Evolutionary conservation across 345 rosid species (phyloP), one percentile per base, ranked within the genome.

Genomic region (Arabis hirsuta): DNA sequence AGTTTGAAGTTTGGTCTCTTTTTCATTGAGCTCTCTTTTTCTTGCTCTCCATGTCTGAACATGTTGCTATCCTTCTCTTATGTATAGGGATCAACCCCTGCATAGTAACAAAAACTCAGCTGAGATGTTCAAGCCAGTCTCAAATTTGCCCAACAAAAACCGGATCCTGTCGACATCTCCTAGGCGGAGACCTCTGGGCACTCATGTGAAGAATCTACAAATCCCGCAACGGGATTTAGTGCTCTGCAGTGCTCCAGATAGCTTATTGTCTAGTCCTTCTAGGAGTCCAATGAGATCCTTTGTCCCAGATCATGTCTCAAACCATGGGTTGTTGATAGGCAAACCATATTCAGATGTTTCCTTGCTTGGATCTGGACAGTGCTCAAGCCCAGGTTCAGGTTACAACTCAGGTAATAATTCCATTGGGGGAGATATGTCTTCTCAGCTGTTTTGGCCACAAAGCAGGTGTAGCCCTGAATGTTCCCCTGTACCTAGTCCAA

Each of bases 351-450:
- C 91, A 38, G 98, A 93, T 76, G 81, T 90, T 47, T 79, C 82
- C n/a, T 81, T 92, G 39, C 80, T 84, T 55, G 92, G 97, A n/a
- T 90, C 97, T 63, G 97, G 98, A 42, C 99, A 90, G 12, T 95
- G 99, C 77, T 95, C 99, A 32, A 95, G 99, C 84, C 96, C 99
- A 34, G 96, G 92, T 59, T 95, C 99, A 46, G 97, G 99, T 69
- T 79, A 91, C 78, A 95, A 95, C 76, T 94, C 98, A 29, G 97
- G 98, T 16, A 90, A 90, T 77, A 89, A 94, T 69, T 95, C 99
- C 62, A 84, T 92, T 70, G 99, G 97, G 76, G 98, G 97, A 69
- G 98, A 91, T 76, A 80, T 88, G 90, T 80, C 92, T 34, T 84
- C 94, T 46, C 96, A 87, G 82, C 78, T 88, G 59, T 88, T 95